A percentile compares a stretch with the other conserved stretches of the same genome.
Conservation (phyloP, 257 asterid species). For the Nicotiana sylvestris region DNA sequence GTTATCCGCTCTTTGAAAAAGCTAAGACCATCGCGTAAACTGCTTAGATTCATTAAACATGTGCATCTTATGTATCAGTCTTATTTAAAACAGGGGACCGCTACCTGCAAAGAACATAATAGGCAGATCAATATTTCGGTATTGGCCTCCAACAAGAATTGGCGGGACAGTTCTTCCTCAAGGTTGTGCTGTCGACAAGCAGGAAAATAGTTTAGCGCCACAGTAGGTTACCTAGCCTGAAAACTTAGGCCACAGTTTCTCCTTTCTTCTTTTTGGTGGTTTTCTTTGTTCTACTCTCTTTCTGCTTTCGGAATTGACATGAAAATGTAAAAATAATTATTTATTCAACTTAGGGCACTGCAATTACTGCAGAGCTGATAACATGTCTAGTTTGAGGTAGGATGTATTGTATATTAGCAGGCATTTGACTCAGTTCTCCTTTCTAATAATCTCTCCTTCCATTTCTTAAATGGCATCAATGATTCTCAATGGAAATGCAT, state of each 20-base stretch:
- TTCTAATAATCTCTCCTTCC: neutral
- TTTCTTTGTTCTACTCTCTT: too few relatives aligned
- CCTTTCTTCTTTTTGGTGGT: neutral
- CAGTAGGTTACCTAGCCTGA: neutral
- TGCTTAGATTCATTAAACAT: neutral
- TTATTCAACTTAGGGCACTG: neutral
- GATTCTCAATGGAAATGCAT: too few relatives aligned
- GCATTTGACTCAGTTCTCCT: too few relatives aligned
- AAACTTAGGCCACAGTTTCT: neutral
- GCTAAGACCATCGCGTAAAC: neutral
- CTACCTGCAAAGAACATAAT: constrained; percentile 15
- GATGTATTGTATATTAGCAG: neutral
- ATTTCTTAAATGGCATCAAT: too few relatives aligned
- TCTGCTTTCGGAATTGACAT: neutral
- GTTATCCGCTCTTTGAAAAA: neutral
- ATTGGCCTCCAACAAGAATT: constrained; percentile 36
- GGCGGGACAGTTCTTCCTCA: constrained; percentile 71
- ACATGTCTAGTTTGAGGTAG: neutral
- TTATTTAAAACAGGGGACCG: constrained; percentile 8
- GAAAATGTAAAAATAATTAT: neutral
- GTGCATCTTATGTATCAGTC: neutral
- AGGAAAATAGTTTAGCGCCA: neutral
- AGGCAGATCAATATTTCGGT: constrained; percentile 16
- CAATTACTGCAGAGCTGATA: neutral
- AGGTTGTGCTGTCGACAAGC: constrained; percentile 52